phyloP scores from a whole-genome alignment of 2,329 filamentous ascomycete species.

The Colletotrichum musae region DNA sequence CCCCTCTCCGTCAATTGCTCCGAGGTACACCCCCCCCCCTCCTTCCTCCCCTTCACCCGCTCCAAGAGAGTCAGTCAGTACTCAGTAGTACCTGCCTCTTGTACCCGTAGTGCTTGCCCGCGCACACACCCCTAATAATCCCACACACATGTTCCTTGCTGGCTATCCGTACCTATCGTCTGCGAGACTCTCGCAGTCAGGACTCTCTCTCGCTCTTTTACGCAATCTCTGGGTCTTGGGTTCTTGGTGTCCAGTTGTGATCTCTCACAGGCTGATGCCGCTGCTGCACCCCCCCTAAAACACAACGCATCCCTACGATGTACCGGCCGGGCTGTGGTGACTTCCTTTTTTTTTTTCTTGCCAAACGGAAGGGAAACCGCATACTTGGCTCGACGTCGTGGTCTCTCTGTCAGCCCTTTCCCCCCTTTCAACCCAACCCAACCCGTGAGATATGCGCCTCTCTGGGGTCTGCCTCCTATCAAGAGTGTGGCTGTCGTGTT shows the following conservation, averaged over 20 bases:
- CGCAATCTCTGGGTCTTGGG: not conserved
- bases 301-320: constrained; percentile 21
- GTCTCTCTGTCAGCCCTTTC: not conserved
- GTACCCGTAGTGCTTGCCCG: no score
- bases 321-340: constrained; percentile 9
- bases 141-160: constrained; percentile 16
- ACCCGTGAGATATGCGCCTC: not conserved
- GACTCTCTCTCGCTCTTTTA: constrained; percentile 9
- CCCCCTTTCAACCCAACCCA: not conserved
- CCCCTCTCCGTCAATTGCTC: constrained; percentile 7
- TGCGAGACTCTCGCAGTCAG: not conserved
- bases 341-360: not conserved
- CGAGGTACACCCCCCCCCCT: constrained; percentile 12
- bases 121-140: not conserved
- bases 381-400: not conserved
- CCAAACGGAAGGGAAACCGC: constrained; percentile 32
- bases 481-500: no score
- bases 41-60: constrained; percentile 29
- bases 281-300: constrained; percentile 24
- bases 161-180: not conserved
- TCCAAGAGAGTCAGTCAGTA: constrained; percentile 18
- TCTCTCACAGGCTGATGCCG: constrained; percentile 28
- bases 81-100: not conserved
- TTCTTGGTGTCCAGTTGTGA: constrained; percentile 5
- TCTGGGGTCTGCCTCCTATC: no score